Percentiles rank a stretch among this genome's conserved stretches.
phyloP scores from a whole-genome alignment of 176 grass and related monocot genomes.

The Oryza brachyantha region DNA sequence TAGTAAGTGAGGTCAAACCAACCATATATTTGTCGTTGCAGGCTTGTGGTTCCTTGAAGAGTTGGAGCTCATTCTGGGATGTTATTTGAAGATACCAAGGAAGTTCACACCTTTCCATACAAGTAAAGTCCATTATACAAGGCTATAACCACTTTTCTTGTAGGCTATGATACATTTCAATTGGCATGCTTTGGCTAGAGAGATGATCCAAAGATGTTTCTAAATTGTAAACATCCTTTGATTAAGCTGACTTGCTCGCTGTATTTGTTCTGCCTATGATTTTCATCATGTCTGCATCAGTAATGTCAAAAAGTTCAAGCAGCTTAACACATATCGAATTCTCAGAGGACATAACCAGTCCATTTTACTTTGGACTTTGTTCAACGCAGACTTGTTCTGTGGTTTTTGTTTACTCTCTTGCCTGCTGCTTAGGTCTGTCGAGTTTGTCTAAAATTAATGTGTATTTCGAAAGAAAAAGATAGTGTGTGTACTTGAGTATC shows the following conservation, averaged over 20 bases:
- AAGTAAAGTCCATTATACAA: slow-evolving; percentile 51
- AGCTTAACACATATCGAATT: neutral
- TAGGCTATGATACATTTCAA: slow-evolving; percentile 25
- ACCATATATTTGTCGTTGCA: slow-evolving; percentile 72
- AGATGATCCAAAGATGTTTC: slow-evolving; percentile 35
- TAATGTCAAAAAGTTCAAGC: slow-evolving; percentile 9
- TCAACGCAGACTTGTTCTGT: slow-evolving; percentile 33
- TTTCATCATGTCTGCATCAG: slow-evolving; percentile 21
- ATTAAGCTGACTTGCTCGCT: slow-evolving; percentile 19
- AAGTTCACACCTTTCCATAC: slow-evolving; percentile 36
- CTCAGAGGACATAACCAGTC: neutral
- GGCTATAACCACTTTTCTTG: slow-evolving; percentile 39
- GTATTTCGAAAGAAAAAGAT: neutral
- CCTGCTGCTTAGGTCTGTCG: slow-evolving; percentile 23
- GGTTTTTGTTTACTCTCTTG: slow-evolving; percentile 18
- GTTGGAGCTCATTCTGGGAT: slow-evolving; percentile 49
- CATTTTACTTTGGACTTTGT: neutral
- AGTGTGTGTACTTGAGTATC: neutral
- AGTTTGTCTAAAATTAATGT: slow-evolving; percentile 24
- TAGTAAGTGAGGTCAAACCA: slow-evolving; percentile 43
- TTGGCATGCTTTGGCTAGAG: slow-evolving; percentile 37
- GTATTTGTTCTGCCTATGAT: neutral
- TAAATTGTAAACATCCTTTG: slow-evolving; percentile 27
- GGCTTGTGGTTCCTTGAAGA: slow-evolving; percentile 39
- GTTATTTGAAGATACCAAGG: slow-evolving; percentile 48